phyloP scores from a whole-genome alignment of 73 alveolate species.

The Paramecium biaurelia region DNA sequence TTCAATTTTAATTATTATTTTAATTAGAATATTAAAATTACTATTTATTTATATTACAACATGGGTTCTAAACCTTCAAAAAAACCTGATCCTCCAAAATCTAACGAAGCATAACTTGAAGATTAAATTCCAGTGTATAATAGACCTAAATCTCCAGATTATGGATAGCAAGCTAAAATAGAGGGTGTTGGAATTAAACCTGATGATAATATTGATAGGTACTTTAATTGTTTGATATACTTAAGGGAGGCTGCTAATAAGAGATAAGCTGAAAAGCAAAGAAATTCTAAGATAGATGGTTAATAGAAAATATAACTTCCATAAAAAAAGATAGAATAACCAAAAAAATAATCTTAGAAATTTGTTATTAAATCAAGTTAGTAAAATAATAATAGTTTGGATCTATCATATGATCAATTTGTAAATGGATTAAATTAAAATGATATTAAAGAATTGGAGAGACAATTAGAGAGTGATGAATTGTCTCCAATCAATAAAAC shows the following conservation, averaged over 20 bases:
- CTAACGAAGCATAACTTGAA: background rate
- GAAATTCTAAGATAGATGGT: background rate
- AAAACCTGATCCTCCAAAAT: background rate
- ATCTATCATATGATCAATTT: background rate
- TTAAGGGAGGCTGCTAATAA: constrained; percentile 37
- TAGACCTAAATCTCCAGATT: background rate
- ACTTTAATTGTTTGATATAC: background rate
- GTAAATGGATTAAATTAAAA: background rate
- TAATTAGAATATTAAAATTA: background rate
- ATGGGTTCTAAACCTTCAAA: constrained; percentile 18
- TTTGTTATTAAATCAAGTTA: background rate
- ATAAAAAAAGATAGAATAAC: background rate
- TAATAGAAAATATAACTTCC: background rate
- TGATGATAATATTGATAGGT: constrained; percentile 49
- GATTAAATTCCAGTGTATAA: background rate
- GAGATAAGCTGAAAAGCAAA: background rate
- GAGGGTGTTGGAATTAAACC: background rate
- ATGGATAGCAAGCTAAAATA: background rate
- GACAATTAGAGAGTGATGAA: background rate
- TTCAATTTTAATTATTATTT: background rate
- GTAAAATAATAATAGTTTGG: background rate
- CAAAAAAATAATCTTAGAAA: background rate
- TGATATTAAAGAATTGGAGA: constrained; percentile 1
- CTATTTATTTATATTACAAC: background rate
- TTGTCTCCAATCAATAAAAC: constrained; percentile 39